Evolutionary conservation across 73 alveolate species (phyloP), one percentile per base, ranked within the genome.

Genomic region (Symbiodinium natans): DNA sequence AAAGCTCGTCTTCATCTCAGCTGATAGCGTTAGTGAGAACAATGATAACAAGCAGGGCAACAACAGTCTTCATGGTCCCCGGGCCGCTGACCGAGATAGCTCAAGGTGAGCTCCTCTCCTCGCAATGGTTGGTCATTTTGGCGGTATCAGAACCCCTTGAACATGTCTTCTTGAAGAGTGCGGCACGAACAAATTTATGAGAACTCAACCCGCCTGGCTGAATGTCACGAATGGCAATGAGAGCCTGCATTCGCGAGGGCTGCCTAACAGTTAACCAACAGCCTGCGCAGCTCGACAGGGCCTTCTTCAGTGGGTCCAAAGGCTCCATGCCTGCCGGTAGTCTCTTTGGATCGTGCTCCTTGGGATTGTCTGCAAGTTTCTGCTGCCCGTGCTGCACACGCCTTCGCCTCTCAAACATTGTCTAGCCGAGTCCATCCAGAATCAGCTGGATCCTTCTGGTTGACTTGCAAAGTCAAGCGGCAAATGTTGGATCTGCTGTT

Each of bases 51-150:
- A 15, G 41, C 25, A 19, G 39, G 31, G 36, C 89, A 19, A 39
- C 89, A 8, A 17, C 41, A 13, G 34, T 2, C 41, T 19, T 21
- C 8, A 13, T 38, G 13, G 38, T 17, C 21, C 9, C 23, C 17
- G 23, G 42, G 43, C 23, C 9, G 63, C 68, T 82, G 90, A 31
- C 96, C 33, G 38, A 90, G 46, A 63, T 90, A 90, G 87, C 77
- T 42, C 48, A 90, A 25, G 39, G 96, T 90, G 87, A 90, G 63
- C 87, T 90, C 96, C 17, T 71, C 96, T 33, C 96, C 96, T 2
- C 34, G 41, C n/a, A 19, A 63, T 41, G 41, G 41, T 74, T 27
- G 42, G 84, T 36, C 31, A 19, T 10, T 13, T 6, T 5, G 87
- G 10, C 29, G n/a, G 52, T n/a, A 48, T 8, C 63, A 48, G 17